phyloP scores from a whole-genome alignment of 345 rosid genomes.

The Geranium brycei region DNA sequence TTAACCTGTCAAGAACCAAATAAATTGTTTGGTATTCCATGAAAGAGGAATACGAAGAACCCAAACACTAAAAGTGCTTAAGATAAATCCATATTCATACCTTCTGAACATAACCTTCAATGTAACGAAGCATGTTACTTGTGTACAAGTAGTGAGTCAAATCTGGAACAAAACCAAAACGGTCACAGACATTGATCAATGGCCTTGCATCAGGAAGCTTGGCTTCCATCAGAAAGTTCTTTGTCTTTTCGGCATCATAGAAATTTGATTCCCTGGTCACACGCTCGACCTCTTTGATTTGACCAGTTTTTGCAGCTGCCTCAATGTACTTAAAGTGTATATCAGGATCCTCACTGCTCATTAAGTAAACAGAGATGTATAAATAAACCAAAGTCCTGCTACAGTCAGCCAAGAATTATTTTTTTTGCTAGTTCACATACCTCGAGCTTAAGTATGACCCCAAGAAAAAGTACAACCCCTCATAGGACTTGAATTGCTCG shows the following conservation, averaged over 20 bases:
- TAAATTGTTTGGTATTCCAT: slow-evolving; percentile 42
- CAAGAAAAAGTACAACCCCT: slow-evolving; percentile 87
- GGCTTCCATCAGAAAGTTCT: slow-evolving; percentile 96
- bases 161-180: slow-evolving; percentile 94
- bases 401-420: neutral
- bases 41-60: neutral
- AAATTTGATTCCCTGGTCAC: slow-evolving; percentile 94
- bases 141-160: slow-evolving; percentile 93
- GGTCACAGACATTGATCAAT: slow-evolving; percentile 77
- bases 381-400: too few relatives aligned
- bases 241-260: slow-evolving; percentile 90
- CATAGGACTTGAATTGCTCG: slow-evolving; percentile 93
- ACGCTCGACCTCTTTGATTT: slow-evolving; percentile 98
- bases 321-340: slow-evolving; percentile 96
- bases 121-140: slow-evolving; percentile 85
- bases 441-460: slow-evolving; percentile 92
- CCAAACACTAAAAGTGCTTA: neutral
- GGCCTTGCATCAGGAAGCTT: slow-evolving; percentile 86
- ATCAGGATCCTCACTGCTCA: slow-evolving; percentile 91
- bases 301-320: slow-evolving; percentile 96
- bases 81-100: slow-evolving; percentile 19
- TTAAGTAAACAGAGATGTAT: too few relatives aligned
- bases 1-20: slow-evolving; percentile 53
- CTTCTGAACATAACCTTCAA: slow-evolving; percentile 99
- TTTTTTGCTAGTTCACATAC: slow-evolving; percentile 18